phyloP scores from a whole-genome alignment of 23 red algal species.

The Chondrus crispus region DNA sequence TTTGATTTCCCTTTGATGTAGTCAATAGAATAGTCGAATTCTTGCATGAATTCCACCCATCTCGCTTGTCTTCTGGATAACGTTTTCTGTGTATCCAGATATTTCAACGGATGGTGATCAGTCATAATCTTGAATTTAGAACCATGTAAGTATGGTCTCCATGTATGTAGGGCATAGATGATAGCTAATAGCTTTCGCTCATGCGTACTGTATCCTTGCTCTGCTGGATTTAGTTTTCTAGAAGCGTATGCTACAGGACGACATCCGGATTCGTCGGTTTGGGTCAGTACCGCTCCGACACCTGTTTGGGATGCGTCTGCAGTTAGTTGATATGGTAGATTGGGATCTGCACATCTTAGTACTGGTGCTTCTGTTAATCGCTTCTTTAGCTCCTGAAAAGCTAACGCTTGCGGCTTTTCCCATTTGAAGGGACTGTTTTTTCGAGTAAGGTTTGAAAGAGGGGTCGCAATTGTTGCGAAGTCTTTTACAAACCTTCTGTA shows the following conservation, averaged over 20 bases:
- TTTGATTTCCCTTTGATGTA: conserved; percentile 35
- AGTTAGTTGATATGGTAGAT: neutral
- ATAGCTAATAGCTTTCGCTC: conserved; percentile 17
- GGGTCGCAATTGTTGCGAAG: neutral
- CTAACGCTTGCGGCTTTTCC: neutral
- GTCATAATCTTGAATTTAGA: neutral
- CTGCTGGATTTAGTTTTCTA: neutral
- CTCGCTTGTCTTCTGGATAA: neutral
- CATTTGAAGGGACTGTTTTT: neutral
- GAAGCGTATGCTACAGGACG: conserved; percentile 9
- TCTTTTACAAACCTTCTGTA: conserved; percentile 19
- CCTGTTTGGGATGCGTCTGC: neutral
- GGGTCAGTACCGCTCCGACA: neutral
- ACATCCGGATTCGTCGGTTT: neutral
- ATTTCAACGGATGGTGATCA: neutral
- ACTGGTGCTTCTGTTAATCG: neutral
- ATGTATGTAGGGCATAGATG: neutral
- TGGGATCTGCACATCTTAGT: neutral
- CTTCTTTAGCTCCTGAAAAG: neutral
- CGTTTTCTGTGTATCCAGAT: neutral
- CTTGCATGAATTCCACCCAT: conserved; percentile 1
- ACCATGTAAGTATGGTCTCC: neutral
- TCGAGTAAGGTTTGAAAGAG: neutral
- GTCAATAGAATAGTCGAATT: conserved; percentile 20
- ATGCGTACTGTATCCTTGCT: neutral